Evolutionary conservation across 495 filamentous ascomycete species (phyloP), one percentile per base, ranked within the genome.

Genomic region (Parathielavia appendiculata): DNA sequence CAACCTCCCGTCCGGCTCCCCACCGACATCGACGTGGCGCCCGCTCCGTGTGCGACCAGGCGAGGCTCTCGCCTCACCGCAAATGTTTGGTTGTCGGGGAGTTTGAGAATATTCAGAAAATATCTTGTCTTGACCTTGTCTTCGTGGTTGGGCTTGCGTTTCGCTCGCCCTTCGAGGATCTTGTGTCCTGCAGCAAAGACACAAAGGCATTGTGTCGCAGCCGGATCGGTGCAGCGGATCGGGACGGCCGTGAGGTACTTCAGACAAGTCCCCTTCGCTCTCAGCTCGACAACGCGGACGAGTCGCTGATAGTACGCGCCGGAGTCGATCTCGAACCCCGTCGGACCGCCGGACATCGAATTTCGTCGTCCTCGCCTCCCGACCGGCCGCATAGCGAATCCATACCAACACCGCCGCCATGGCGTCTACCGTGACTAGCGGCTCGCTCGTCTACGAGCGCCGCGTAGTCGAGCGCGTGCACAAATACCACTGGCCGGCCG

Each of bases 401-500:
- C 32, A 23, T 19, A 1, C 34, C 26, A 32, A 41, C 45, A 20
- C 58, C 51, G 54, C 50, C 55, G 73, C 74, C 65, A 76, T 75
- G 58, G 73, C 72, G 20, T 77, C 76, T 43, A 67, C 71, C 34
- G 64, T 66, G 44, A 73, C 70, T 10, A 69, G 68, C 54, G 72
- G 63, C 45, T 73, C 73, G 54, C 62, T 69, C 63, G 67, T 74
- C 62, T 76, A 75, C 63, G 70, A 71, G 54, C 76, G 72, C 58
- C 69, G 70, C 51, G 56, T 65, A 56, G 58, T 77, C 44, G 62
- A 74, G 43, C 75, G 76, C 36, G 77, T 84, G 35, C 83, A 87
- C 59, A 83, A 81, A 59, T 97, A 96, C 79, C 86, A 86, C 79
- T 99, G 93, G 93, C 95, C 95, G 3, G 90, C 95, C 65, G 74